A percentile compares a stretch with the other conserved stretches of the same genome.
These are phyloP conservation scores for Leishmania gerbilli DNA, from an alignment of 208 protist genomes.

Conservation along the genomic window DNA sequence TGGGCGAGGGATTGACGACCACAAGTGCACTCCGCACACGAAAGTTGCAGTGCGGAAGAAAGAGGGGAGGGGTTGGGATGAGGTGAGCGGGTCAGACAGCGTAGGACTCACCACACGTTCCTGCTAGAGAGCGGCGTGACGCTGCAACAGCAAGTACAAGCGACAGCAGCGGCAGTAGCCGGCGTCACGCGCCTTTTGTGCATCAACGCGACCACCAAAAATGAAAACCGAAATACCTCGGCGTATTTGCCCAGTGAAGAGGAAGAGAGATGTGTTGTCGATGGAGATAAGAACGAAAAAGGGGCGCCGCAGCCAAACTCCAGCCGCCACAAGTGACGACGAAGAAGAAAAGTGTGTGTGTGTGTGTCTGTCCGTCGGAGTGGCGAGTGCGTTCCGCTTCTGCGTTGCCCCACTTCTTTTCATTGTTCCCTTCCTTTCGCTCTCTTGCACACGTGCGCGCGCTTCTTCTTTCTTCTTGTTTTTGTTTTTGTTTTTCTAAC, in stretches of 20 bases:
- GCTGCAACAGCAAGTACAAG: background rate
- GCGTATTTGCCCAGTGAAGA: background rate
- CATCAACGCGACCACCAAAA: background rate
- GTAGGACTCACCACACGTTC: background rate
- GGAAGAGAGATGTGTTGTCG: background rate
- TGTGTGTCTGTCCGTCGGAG: no score
- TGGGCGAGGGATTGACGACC: background rate
- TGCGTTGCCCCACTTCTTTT: no score
- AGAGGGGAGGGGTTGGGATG: background rate
- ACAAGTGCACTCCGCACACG: background rate
- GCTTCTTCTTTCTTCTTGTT: background rate
- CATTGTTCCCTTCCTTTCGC: no score
- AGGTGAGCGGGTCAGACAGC: background rate
- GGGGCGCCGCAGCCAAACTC: background rate
- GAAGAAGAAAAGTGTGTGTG: no score
- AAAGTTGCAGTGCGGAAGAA: background rate
- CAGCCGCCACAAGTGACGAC: no score
- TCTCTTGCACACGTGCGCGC: no score
- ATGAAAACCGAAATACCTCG: background rate
- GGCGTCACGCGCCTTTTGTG: background rate
- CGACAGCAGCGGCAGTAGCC: background rate
- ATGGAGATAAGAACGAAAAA: background rate
- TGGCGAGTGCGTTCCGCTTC: no score
- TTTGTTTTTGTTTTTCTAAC: background rate
- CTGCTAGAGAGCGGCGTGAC: background rate